These are phyloP conservation scores for Pterocarpus macrocarpus DNA, from an alignment of 306 rosid species.

Conservation along the genomic window DNA sequence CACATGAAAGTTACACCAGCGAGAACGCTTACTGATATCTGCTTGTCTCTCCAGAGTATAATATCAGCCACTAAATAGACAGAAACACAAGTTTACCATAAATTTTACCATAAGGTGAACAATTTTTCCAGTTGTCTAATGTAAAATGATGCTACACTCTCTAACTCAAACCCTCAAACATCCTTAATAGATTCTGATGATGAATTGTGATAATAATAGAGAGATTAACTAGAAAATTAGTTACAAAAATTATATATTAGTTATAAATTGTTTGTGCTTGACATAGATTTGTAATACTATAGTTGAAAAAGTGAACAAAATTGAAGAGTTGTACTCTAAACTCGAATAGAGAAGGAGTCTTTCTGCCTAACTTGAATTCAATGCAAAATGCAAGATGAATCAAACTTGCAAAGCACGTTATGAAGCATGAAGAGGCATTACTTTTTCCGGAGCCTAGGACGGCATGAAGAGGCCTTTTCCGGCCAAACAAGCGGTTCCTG, in stretches of 20 bases:
- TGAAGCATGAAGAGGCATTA: slow-evolving; percentile 29
- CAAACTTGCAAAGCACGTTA: background rate
- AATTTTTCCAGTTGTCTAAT: slow-evolving; percentile 2
- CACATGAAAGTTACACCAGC: slow-evolving; percentile 58
- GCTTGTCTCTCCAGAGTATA: slow-evolving; percentile 67
- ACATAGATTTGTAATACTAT: too few relatives aligned
- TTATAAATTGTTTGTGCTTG: too few relatives aligned
- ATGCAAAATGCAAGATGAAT: background rate
- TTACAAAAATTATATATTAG: background rate
- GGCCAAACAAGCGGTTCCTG: slow-evolving; percentile 64
- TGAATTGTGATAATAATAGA: too few relatives aligned
- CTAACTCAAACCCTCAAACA: slow-evolving; percentile 1
- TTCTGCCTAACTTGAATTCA: background rate
- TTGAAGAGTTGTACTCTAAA: background rate
- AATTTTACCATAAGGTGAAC: slow-evolving; percentile 11
- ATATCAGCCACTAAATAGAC: slow-evolving; percentile 67
- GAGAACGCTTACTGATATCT: slow-evolving; percentile 51
- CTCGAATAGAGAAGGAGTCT: background rate
- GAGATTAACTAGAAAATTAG: background rate
- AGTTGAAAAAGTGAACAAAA: background rate
- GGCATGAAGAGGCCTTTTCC: slow-evolving; percentile 64
- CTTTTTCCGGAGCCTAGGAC: slow-evolving; percentile 67
- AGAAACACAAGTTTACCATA: slow-evolving; percentile 21
- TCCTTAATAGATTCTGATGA: background rate
- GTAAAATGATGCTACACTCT: background rate